These are phyloP conservation scores for Nemania sp. DNA, from an alignment of 2,329 filamentous ascomycete species.

Conservation along the genomic window DNA sequence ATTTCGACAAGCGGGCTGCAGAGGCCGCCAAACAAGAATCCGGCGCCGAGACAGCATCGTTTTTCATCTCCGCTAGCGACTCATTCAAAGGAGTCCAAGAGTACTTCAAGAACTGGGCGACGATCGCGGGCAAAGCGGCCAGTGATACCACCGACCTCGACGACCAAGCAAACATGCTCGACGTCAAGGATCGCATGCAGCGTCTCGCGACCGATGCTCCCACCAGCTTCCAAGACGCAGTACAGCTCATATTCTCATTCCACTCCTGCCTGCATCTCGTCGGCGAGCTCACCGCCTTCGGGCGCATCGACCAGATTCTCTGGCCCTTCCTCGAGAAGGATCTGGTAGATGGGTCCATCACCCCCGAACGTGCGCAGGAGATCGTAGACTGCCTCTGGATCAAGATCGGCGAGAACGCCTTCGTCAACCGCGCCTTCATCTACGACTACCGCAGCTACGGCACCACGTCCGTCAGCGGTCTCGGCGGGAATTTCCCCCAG, in stretches of 20 bases:
- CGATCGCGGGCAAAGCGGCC: conserved; percentile 11
- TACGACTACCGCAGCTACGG: conserved; percentile 22
- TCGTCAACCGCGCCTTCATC: conserved; percentile 26
- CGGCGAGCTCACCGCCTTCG: conserved; percentile 21
- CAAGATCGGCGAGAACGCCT: conserved; percentile 24
- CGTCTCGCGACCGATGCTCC: conserved; percentile 5
- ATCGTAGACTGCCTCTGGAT: conserved; percentile 24
- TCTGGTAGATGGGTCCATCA: background rate
- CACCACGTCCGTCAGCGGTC: conserved; percentile 15
- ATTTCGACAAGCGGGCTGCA: conserved; percentile 8
- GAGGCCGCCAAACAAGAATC: background rate
- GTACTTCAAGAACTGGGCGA: conserved; percentile 18
- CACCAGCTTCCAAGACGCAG: conserved; percentile 20
- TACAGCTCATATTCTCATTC: conserved; percentile 21
- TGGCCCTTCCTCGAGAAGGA: conserved; percentile 20
- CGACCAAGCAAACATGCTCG: conserved; percentile 18
- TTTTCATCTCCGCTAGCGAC: conserved; percentile 18
- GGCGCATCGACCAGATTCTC: conserved; percentile 24
- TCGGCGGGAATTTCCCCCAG: conserved; percentile 21
- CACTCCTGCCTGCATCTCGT: conserved; percentile 23
- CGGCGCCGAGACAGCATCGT: conserved; percentile 8
- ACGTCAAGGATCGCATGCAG: conserved; percentile 14
- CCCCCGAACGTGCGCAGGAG: conserved; percentile 14
- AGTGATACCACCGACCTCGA: background rate
- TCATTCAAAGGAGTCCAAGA: conserved; percentile 19